A percentile compares a stretch with the other conserved stretches of the same genome.
Evolutionary conservation across 2,329 filamentous ascomycete genomes (phyloP).

Genomic region (Nemania sp.): DNA sequence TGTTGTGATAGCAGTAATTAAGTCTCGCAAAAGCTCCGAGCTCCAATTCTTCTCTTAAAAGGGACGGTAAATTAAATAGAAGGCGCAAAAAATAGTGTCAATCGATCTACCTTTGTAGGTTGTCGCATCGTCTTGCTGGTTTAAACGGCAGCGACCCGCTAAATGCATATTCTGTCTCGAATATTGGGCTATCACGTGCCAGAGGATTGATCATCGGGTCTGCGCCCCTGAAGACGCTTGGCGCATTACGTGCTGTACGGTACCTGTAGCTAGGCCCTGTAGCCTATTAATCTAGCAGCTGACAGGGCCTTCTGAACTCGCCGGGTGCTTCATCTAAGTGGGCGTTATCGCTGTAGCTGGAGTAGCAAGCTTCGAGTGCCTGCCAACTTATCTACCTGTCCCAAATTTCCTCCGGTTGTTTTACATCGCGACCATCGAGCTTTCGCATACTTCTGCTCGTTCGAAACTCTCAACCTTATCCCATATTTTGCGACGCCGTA

Average conservation of each 20-base stretch:
- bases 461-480: neutral
- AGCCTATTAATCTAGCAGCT: slow-evolving; percentile 21
- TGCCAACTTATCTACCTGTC: neutral
- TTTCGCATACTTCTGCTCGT: slow-evolving; percentile 20
- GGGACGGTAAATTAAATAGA: too few species aligned
- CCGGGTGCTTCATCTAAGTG: slow-evolving; percentile 20
- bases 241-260: slow-evolving; percentile 16
- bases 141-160: neutral
- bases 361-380: slow-evolving; percentile 21
- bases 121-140: neutral
- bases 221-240: slow-evolving; percentile 12
- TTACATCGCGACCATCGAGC: slow-evolving; percentile 24
- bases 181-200: slow-evolving; percentile 10
- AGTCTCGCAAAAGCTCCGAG: too few species aligned
- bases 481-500: slow-evolving; percentile 8
- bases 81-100: too few species aligned
- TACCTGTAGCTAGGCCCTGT: neutral
- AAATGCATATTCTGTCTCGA: neutral
- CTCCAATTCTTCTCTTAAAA: too few species aligned
- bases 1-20: neutral
- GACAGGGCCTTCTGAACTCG: slow-evolving; percentile 8
- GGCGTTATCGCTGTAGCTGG: slow-evolving; percentile 7
- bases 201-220: slow-evolving; percentile 3
- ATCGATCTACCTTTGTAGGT: too few species aligned
- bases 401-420: slow-evolving; percentile 17